These are phyloP conservation scores for Crithidia bombi DNA, from an alignment of 208 protist genomes.

Conservation along the genomic window DNA sequence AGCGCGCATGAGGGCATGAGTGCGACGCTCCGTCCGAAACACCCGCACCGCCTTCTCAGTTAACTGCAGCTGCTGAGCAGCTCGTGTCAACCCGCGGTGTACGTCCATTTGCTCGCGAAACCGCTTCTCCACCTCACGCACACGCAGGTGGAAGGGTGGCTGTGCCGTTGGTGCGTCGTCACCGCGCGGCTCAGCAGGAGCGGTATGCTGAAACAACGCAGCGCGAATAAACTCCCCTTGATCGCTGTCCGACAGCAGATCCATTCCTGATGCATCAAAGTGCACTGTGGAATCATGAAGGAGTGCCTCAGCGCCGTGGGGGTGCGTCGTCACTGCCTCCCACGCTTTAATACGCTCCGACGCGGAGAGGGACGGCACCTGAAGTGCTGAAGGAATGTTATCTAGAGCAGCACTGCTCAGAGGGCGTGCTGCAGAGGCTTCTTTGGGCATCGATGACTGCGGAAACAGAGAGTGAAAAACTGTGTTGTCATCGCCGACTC, in stretches of 20 bases:
- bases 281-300: neutral
- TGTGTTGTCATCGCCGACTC: neutral
- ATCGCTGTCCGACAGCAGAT: neutral
- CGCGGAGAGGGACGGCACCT: conserved; percentile 16
- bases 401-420: neutral
- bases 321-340: neutral
- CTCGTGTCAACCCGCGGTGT: conserved; percentile 47
- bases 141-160: conserved; percentile 46
- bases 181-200: neutral
- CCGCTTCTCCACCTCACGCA: conserved; percentile 52
- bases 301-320: neutral
- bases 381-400: neutral
- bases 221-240: neutral
- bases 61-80: conserved; percentile 36
- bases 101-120: conserved; percentile 75
- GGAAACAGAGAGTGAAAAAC: neutral
- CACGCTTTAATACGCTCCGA: conserved; percentile 27
- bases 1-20: conserved; percentile 25
- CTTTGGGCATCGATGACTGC: neutral
- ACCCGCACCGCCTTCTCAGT: conserved; percentile 34
- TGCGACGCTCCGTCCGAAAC: conserved; percentile 49
- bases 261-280: conserved; percentile 3
- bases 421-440: neutral
- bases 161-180: neutral
- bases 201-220: neutral